phyloP scores from a whole-genome alignment of 495 filamentous ascomycete species.

The Lophium mytilinum region DNA sequence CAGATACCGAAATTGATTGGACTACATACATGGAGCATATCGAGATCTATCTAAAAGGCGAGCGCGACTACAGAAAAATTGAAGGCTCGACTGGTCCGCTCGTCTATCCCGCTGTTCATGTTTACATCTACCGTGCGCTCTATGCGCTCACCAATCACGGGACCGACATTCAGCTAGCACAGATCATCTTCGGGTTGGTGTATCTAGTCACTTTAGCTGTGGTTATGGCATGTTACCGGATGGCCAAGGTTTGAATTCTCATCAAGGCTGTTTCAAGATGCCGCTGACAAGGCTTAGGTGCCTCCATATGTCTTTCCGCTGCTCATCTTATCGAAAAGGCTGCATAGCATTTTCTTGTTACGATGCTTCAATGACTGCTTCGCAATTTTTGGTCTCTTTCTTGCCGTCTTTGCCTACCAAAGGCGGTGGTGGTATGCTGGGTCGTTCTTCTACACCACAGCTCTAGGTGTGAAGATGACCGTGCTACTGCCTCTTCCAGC shows the following conservation, averaged over 20 bases:
- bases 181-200: slow-evolving; percentile 67
- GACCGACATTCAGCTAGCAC: slow-evolving; percentile 66
- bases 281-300: slow-evolving; percentile 41
- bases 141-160: slow-evolving; percentile 72
- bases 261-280: slow-evolving; percentile 1
- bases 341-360: slow-evolving; percentile 89
- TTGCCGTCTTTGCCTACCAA: slow-evolving; percentile 71
- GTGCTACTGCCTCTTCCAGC: slow-evolving; percentile 74
- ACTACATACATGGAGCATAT: slow-evolving; percentile 93
- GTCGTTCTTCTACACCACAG: slow-evolving; percentile 63
- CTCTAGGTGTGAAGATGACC: slow-evolving; percentile 90
- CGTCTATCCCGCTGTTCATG: slow-evolving; percentile 88
- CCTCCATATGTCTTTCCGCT: slow-evolving; percentile 86
- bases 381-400: slow-evolving; percentile 70
- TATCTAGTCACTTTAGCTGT: slow-evolving; percentile 68
- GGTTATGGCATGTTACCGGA: slow-evolving; percentile 75
- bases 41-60: slow-evolving; percentile 66
- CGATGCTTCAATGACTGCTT: slow-evolving; percentile 94
- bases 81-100: slow-evolving; percentile 79
- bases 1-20: slow-evolving; percentile 99
- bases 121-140: slow-evolving; percentile 79
- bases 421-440: slow-evolving; percentile 60
- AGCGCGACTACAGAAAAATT: slow-evolving; percentile 80
- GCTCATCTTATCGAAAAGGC: slow-evolving; percentile 78
- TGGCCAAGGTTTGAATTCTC: slow-evolving; percentile 54